Percentiles rank a stretch among this genome's conserved stretches.
Conservation (phyloP, 495 filamentous ascomycete species). For the Penicillium odoratum region DNA sequence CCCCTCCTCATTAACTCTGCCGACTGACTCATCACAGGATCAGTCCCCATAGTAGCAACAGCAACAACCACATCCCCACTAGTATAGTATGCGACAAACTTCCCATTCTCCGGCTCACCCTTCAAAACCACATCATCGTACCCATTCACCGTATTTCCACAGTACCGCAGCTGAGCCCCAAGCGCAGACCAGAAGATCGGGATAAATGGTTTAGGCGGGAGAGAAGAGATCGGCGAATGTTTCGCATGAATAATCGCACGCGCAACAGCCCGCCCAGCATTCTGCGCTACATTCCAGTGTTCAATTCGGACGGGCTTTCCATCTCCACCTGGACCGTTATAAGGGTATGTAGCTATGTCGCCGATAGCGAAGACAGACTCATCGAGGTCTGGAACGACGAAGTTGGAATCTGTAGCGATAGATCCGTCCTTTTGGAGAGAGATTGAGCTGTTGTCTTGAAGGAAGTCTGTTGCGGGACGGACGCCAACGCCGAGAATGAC, state of each 20-base stretch:
- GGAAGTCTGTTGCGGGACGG: conserved; percentile 78
- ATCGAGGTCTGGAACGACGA: conserved; percentile 67
- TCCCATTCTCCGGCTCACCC: conserved; percentile 75
- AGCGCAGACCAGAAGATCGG: conserved; percentile 97
- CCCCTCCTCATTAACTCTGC: conserved; percentile 83
- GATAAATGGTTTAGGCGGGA: conserved; percentile 71
- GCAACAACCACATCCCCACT: conserved; percentile 89
- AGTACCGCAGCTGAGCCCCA: conserved; percentile 86
- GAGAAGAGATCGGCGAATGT: conserved; percentile 29
- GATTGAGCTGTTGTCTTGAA: conserved; percentile 69
- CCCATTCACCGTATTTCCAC: conserved; percentile 76
- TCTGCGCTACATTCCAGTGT: conserved; percentile 98
- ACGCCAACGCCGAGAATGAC: conserved; percentile 92
- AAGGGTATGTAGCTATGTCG: conserved; percentile 94
- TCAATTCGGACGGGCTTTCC: conserved; percentile 73
- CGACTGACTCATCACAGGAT: conserved; percentile 80
- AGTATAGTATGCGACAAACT: conserved; percentile 86
- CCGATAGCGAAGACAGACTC: conserved; percentile 86
- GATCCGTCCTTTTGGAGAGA: conserved; percentile 78
- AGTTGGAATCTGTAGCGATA: conserved; percentile 72
- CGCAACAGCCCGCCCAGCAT: conserved; percentile 77
- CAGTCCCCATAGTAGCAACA: conserved; percentile 85
- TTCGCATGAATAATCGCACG: conserved; percentile 63
- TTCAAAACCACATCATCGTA: conserved; percentile 81
- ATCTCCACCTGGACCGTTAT: conserved; percentile 81